phyloP scores from a whole-genome alignment of 306 rosid genomes.

The Mimosa pudica region DNA sequence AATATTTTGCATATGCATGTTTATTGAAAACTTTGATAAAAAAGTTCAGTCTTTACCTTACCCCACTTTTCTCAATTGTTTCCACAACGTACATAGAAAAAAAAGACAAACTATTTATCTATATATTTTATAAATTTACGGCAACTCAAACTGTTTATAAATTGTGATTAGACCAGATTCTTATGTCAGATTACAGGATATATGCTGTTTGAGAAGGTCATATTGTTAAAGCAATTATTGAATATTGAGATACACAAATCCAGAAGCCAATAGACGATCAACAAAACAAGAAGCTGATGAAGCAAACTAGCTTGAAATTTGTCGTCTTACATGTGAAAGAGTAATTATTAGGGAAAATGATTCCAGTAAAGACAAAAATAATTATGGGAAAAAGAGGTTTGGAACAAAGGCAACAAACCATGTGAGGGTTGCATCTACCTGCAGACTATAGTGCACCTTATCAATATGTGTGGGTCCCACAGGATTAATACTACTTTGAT shows the following conservation, averaged over 20 bases:
- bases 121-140: no score
- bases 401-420: background rate
- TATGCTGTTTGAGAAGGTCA: background rate
- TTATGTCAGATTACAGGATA: no score
- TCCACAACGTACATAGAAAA: no score
- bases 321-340: background rate
- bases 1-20: no score
- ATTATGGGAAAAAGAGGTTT: background rate
- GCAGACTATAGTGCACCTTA: background rate
- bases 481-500: background rate
- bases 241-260: background rate
- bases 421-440: background rate
- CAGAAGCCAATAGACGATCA: background rate
- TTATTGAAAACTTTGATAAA: no score
- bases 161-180: no score
- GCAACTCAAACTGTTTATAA: no score
- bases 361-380: background rate
- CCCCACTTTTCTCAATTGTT: no score
- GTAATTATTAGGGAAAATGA: background rate
- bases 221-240: background rate
- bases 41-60: no score
- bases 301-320: background rate
- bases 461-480: background rate
- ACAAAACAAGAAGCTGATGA: background rate
- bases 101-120: no score